A percentile compares a stretch with the other conserved stretches of the same genome.
These are phyloP conservation scores for Meira miltonrushii DNA, from an alignment of 1,284 basidiomycete species.

Conservation along the genomic window DNA sequence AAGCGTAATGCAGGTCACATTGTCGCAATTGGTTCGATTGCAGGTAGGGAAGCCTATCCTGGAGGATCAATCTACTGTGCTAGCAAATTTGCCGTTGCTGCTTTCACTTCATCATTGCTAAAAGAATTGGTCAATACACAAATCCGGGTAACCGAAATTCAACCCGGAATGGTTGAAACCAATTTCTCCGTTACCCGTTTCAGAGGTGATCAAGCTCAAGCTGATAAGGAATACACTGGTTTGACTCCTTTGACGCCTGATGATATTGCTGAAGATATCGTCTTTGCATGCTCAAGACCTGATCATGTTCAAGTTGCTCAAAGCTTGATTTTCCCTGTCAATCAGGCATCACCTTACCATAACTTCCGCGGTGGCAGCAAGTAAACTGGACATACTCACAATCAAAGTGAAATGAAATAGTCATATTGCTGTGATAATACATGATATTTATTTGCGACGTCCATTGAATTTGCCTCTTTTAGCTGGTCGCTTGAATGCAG, in stretches of 20 bases:
- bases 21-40: conserved; percentile 91
- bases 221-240: conserved; percentile 39
- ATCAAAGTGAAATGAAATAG: no score
- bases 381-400: not conserved
- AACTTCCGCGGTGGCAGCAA: conserved; percentile 1
- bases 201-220: conserved; percentile 30
- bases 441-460: not conserved
- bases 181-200: conserved; percentile 37
- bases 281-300: conserved; percentile 78
- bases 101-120: conserved; percentile 77
- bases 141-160: conserved; percentile 47
- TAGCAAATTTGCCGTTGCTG: conserved; percentile 81
- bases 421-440: not conserved
- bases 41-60: conserved; percentile 81
- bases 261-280: conserved; percentile 80
- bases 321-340: conserved; percentile 39
- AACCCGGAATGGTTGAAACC: conserved; percentile 77
- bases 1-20: conserved; percentile 78
- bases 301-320: conserved; percentile 51
- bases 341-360: conserved; percentile 47
- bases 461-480: not conserved
- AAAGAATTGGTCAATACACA: conserved; percentile 77
- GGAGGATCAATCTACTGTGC: conserved; percentile 53
- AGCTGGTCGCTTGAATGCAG: not conserved
- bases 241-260: conserved; percentile 42